Conservation (phyloP, 2,329 filamentous ascomycete species). For the Beauveria sp. region DNA sequence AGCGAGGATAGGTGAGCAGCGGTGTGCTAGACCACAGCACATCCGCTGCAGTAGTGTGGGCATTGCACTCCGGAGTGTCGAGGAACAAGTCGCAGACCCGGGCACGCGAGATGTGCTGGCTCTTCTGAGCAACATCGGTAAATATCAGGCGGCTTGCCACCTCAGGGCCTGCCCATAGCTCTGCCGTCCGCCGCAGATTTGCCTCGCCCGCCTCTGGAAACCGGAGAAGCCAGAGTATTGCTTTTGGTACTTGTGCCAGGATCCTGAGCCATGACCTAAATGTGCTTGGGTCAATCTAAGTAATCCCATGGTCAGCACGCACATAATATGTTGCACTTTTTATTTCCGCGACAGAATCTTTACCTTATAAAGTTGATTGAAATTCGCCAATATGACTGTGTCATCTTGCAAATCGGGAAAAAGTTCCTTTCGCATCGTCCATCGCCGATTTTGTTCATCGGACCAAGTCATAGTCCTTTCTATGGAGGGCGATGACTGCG, state of each 20-base stretch:
- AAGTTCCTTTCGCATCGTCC: conserved; percentile 87
- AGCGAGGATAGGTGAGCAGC: conserved; percentile 79
- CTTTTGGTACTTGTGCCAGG: conserved; percentile 73
- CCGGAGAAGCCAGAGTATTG: conserved; percentile 89
- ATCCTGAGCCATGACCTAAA: conserved; percentile 96
- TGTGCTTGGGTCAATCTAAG: conserved; percentile 82
- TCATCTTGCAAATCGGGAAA: conserved; percentile 80
- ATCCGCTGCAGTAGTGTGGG: conserved; percentile 93
- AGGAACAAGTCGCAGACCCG: conserved; percentile 90
- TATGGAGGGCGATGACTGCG: conserved; percentile 72
- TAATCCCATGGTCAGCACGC: conserved; percentile 14
- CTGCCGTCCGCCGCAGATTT: conserved; percentile 74
- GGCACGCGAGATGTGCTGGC: conserved; percentile 85
- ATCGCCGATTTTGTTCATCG: conserved; percentile 71
- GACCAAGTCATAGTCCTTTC: conserved; percentile 69
- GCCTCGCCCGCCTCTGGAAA: conserved; percentile 90
- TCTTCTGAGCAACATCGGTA: conserved; percentile 93
- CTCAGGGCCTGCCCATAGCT: conserved; percentile 73
- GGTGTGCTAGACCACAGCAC: conserved; percentile 95
- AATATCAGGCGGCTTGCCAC: conserved; percentile 86
- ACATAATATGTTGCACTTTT: background rate
- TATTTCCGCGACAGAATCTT: background rate
- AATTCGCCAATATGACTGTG: conserved; percentile 88
- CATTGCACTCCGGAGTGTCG: conserved; percentile 96
- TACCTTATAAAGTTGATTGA: conserved; percentile 98